Percentiles rank a stretch among this genome's conserved stretches.
phyloP scores from a whole-genome alignment of 306 rosid species.

The Urtica urens region DNA sequence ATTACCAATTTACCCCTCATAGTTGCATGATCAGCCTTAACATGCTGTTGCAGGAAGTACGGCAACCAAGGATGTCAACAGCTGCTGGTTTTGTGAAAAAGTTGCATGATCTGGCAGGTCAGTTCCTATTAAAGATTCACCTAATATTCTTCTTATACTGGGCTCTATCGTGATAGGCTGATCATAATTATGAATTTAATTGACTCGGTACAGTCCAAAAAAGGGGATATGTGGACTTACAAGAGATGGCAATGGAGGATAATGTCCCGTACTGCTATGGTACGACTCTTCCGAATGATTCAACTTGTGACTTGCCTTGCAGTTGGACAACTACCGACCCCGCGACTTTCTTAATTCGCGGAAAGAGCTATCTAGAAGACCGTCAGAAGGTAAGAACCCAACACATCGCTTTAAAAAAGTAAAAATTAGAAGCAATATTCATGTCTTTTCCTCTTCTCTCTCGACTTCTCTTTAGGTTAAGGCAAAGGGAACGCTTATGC shows the following conservation, averaged over 20 bases:
- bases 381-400: constrained; percentile 40
- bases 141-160: not conserved
- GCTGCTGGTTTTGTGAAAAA: constrained; percentile 68
- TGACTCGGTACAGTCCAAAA: constrained; percentile 51
- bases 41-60: constrained; percentile 21
- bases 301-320: constrained; percentile 45
- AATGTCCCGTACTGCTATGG: constrained; percentile 33
- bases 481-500: constrained; percentile 59
- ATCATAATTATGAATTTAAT: not conserved
- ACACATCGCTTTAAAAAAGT: not conserved
- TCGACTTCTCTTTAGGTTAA: constrained; percentile 36
- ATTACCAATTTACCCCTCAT: too few species aligned
- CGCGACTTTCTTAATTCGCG: constrained; percentile 70
- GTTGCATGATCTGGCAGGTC: constrained; percentile 71
- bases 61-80: constrained; percentile 40
- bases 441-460: not conserved
- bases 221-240: constrained; percentile 64
- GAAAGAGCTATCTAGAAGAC: constrained; percentile 53
- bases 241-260: constrained; percentile 46
- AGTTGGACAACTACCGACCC: constrained; percentile 73
- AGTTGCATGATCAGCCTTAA: constrained; percentile 3
- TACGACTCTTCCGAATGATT: constrained; percentile 54
- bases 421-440: not conserved
- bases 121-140: constrained; percentile 7
- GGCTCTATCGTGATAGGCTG: not conserved